Percentiles rank a stretch among this genome's conserved stretches.
Conservation (phyloP, 768 basidiomycete species). For the Lentinula detonsa region DNA sequence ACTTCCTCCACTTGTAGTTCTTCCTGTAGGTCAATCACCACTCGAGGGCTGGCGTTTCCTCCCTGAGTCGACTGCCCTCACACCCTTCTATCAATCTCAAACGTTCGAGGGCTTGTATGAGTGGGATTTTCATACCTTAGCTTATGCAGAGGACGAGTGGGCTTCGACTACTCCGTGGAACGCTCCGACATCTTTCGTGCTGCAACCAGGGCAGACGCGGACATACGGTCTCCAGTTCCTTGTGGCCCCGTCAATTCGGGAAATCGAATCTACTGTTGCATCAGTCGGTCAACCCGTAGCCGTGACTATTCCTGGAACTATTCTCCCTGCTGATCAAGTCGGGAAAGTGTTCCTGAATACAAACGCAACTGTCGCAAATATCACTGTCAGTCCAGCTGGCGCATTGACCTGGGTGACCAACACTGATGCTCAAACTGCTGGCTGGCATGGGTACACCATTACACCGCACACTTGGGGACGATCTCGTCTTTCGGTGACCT, state of each 20-base stretch:
- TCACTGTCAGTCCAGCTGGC: conserved; percentile 38
- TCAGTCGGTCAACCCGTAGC: conserved; percentile 39
- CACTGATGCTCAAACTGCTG: conserved; percentile 31
- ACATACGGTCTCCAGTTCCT: conserved; percentile 51
- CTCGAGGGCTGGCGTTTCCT: conserved; percentile 57
- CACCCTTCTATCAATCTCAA: conserved; percentile 50
- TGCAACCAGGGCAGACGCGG: conserved; percentile 40
- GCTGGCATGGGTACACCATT: conserved; percentile 44
- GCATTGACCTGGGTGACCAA: conserved; percentile 41
- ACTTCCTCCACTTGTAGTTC: conserved; percentile 43
- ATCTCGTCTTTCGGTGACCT: conserved; percentile 41
- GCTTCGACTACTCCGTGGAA: conserved; percentile 47
- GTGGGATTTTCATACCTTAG: conserved; percentile 55
- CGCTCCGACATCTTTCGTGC: conserved; percentile 38
- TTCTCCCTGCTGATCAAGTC: conserved; percentile 40
- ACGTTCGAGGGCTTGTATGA: conserved; percentile 56
- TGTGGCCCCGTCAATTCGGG: conserved; percentile 42
- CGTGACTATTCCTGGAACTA: conserved; percentile 47
- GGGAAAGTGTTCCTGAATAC: conserved; percentile 49
- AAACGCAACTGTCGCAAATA: conserved; percentile 31
- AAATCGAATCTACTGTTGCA: conserved; percentile 39
- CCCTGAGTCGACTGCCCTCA: conserved; percentile 37
- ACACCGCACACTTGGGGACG: conserved; percentile 41
- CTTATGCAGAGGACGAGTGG: conserved; percentile 54
- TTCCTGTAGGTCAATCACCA: conserved; percentile 39